Conservation (phyloP, 768 basidiomycete genomes). For the Suillus hirtellus region DNA sequence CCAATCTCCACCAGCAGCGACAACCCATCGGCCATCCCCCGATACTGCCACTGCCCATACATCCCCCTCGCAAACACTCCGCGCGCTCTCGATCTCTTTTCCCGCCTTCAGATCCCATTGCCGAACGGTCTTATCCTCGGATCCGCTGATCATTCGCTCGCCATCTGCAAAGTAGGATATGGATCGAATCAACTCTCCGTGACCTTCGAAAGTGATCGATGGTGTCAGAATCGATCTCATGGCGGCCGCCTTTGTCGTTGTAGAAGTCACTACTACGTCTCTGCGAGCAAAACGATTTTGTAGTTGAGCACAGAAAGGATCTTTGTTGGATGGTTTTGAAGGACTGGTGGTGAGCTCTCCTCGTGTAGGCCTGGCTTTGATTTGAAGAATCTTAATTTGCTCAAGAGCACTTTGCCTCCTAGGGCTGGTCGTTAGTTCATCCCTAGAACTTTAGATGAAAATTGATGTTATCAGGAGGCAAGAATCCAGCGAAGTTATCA, state of each 20-base stretch:
- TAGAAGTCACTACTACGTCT: background rate
- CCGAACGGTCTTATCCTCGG: background rate
- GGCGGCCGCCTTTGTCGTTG: background rate
- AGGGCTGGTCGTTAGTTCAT: too few relatives aligned
- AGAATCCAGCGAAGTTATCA: background rate
- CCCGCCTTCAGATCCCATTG: background rate
- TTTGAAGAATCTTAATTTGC: too few relatives aligned
- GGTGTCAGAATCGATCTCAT: background rate
- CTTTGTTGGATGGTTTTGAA: background rate
- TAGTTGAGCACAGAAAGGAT: background rate
- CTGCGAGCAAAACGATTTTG: background rate
- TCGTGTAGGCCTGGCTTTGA: too few relatives aligned
- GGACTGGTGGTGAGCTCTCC: too few relatives aligned
- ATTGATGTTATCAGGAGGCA: background rate
- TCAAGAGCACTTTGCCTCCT: too few relatives aligned
- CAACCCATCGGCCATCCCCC: background rate
- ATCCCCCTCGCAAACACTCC: background rate
- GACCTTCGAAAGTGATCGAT: background rate
- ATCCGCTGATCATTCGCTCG: background rate
- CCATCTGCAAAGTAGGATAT: background rate
- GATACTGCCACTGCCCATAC: background rate
- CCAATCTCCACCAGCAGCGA: background rate
- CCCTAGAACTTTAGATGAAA: too few relatives aligned
- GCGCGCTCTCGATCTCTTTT: background rate
- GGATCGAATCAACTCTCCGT: background rate